Conservation (phyloP, 23 red algal species). For the Gracilaria domingensis region DNA sequence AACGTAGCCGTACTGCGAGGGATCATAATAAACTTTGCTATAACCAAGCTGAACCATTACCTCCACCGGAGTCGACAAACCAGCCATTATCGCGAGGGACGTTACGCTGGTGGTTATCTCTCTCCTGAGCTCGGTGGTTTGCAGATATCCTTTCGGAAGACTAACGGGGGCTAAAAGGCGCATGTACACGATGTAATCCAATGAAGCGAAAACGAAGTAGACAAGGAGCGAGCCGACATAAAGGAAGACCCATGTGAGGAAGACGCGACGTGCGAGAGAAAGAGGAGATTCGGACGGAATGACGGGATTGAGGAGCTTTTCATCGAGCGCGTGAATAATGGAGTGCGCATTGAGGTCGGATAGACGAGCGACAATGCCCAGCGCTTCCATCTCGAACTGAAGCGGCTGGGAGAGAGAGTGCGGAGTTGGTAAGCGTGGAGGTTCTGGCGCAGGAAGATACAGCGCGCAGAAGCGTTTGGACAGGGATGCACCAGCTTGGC, state of each 20-base stretch:
- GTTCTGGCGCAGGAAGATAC: no score
- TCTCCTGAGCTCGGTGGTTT: constrained; percentile 68
- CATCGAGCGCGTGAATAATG: constrained; percentile 15
- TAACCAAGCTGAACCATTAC: constrained; percentile 91
- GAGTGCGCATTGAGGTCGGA: constrained; percentile 22
- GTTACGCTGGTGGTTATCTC: constrained; percentile 86
- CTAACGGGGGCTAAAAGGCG: constrained; percentile 10
- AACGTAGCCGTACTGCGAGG: constrained; percentile 70
- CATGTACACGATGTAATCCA: constrained; percentile 83
- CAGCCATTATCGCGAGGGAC: constrained; percentile 87
- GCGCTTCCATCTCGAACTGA: constrained; percentile 10
- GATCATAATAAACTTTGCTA: constrained; percentile 84
- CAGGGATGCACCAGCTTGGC: not conserved
- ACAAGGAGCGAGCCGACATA: constrained; percentile 89
- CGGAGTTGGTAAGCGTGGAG: not conserved
- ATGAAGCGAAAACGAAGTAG: constrained; percentile 81
- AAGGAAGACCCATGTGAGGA: constrained; percentile 92
- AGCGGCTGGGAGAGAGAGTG: not conserved
- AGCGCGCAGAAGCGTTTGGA: no score
- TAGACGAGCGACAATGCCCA: constrained; percentile 22
- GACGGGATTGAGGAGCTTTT: not conserved
- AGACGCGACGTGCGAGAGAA: constrained; percentile 60
- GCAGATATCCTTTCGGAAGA: constrained; percentile 54
- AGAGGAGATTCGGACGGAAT: constrained; percentile 48
- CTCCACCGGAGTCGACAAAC: constrained; percentile 78